Base-by-base conservation (phyloP, 2,329 filamentous ascomycete species). In the Corinectria fuckeliana region DNA sequence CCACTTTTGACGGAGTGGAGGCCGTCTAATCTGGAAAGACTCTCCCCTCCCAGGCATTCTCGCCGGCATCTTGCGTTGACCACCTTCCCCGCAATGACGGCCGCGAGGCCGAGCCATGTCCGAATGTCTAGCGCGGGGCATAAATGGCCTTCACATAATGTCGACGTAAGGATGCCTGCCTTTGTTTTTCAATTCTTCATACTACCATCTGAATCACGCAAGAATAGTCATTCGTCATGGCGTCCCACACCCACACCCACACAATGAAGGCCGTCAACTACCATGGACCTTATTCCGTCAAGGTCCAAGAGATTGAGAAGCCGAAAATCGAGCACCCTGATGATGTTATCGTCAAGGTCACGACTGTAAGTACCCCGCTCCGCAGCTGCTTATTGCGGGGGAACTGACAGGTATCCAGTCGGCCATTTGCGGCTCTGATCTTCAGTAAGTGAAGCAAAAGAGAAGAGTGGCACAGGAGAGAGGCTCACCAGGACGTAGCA, bases 291-390 rank as follows among this genome's bases (percentile, higher is more conserved):
- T 85, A 83, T 75, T 82, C 84, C 72, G 86, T 89, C 60, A 82
- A 82, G n/a, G 82, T 90, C 49, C 82, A 86, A 66, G 83, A 89
- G 21, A 81, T 87, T 7, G 80, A 83, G 23, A 70, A 80, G 44
- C 87, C 87, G 1, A 82, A 80, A 68, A 77, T 90, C 20, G 76
- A 88, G 69, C 86, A 88, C 73, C 85, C 86, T 2, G 85, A 89
- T 74, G 86, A 89, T 76, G 80, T 82, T 30, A 85, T 88, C 59
- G 83, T 89, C 72, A 88, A 87, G 67, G 84, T 89, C 32, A 88
- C 87, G 1, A 90, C 86, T 6, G 82, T 85, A 50, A 78, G 82
- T 52, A 50, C 11, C 23, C 25, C 28, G 23, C 36, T 34, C 18
- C 14, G 20, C 1, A 2, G 11, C 9, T 11, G 5, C 8, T 13